phyloP scores from a whole-genome alignment of 2,329 filamentous ascomycete species.

The Didymella pinodella region DNA sequence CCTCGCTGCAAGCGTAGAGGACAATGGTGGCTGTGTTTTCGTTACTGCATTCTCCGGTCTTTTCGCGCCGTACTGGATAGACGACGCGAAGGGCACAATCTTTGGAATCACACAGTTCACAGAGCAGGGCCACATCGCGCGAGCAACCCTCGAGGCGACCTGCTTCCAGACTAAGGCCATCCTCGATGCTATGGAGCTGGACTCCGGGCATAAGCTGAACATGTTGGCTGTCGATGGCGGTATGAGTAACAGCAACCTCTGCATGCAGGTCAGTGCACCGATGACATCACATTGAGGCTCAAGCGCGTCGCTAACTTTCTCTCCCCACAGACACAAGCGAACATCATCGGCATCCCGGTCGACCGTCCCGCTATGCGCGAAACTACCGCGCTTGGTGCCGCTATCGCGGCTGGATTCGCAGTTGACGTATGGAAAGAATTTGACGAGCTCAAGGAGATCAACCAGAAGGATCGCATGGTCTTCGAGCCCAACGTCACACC shows the following conservation, averaged over 20 bases:
- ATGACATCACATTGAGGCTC: constrained; percentile 11
- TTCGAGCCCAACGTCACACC: constrained; percentile 73
- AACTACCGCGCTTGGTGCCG: constrained; percentile 86
- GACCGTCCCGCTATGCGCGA: constrained; percentile 88
- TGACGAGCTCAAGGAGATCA: constrained; percentile 76
- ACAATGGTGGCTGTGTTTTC: constrained; percentile 84
- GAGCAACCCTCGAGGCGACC: constrained; percentile 87
- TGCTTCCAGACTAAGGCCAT: constrained; percentile 95
- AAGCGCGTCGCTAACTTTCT: constrained; percentile 26
- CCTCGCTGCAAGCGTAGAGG: constrained; percentile 68
- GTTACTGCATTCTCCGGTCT: constrained; percentile 91
- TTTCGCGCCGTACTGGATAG: constrained; percentile 94
- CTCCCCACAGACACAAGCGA: constrained; percentile 72
- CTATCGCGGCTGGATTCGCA: constrained; percentile 88
- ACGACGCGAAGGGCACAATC: constrained; percentile 84
- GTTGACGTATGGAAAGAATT: constrained; percentile 80
- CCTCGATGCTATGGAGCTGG: constrained; percentile 87
- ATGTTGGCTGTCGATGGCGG: constrained; percentile 86
- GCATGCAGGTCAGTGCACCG: constrained; percentile 70
- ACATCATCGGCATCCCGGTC: constrained; percentile 83
- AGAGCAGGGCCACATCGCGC: constrained; percentile 82
- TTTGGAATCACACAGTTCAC: constrained; percentile 89
- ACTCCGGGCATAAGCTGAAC: constrained; percentile 77
- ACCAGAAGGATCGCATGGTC: constrained; percentile 71
- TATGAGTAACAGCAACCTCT: constrained; percentile 86